Percentiles rank a stretch among this genome's conserved stretches.
These are phyloP conservation scores for Colletotrichum nymphaeae DNA, from an alignment of 2,329 filamentous ascomycete genomes.

Conservation along the genomic window DNA sequence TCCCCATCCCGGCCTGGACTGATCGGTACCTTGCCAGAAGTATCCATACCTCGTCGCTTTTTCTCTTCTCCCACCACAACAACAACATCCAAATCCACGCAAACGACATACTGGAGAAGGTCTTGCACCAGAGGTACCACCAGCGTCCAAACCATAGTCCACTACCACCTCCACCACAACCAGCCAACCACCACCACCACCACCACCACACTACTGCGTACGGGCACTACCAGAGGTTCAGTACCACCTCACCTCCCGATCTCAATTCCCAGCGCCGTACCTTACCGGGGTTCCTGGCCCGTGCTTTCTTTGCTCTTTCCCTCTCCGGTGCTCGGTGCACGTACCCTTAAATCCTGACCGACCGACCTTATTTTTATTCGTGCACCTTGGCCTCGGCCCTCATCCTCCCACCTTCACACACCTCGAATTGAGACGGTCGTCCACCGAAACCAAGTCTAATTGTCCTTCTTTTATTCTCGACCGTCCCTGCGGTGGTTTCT, in stretches of 20 bases:
- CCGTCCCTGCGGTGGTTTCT: constrained; percentile 6
- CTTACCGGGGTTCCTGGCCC: constrained; percentile 6
- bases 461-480: constrained; percentile 8
- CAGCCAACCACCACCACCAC: no score
- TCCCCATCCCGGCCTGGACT: constrained; percentile 26
- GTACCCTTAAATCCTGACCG: constrained; percentile 35
- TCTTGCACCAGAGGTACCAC: not conserved
- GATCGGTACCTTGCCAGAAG: constrained; percentile 22
- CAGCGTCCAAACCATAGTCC: no score
- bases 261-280: not conserved
- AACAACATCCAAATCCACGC: not conserved
- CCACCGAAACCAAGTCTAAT: constrained; percentile 23
- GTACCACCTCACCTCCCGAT: not conserved
- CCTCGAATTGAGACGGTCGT: constrained; percentile 22
- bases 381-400: constrained; percentile 35
- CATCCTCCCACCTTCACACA: constrained; percentile 35
- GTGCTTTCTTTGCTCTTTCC: constrained; percentile 30
- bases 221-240: not conserved
- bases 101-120: not conserved
- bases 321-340: constrained; percentile 37
- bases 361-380: constrained; percentile 38
- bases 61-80: not conserved
- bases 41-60: constrained; percentile 5
- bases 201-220: not conserved
- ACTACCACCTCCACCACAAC: not conserved